Evolutionary conservation across 2,329 filamentous ascomycete species (phyloP).

Genomic region (Myrmaecium sp.): DNA sequence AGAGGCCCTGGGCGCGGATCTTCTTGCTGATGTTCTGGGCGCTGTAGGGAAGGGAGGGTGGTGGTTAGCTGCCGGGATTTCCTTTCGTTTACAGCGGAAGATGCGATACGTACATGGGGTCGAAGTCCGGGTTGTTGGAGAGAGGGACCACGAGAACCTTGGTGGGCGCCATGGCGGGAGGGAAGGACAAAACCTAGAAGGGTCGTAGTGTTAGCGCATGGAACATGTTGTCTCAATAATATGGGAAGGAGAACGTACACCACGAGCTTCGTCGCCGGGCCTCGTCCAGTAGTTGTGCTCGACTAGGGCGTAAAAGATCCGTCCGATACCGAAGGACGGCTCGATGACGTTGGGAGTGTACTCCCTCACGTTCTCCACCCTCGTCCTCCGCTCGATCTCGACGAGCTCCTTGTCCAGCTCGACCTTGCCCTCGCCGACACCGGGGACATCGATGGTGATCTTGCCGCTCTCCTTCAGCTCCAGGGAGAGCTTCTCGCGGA

Average conservation of each 20-base stretch:
- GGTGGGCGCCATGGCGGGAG: conserved; percentile 68
- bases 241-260: conserved; percentile 41
- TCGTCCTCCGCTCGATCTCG: conserved; percentile 66
- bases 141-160: conserved; percentile 89
- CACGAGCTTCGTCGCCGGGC: conserved; percentile 65
- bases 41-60: no score
- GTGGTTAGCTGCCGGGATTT: no score
- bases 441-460: conserved; percentile 58
- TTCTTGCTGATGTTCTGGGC: conserved; percentile 55
- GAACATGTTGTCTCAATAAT: conserved; percentile 1
- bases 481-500: conserved; percentile 64
- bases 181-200: conserved; percentile 55
- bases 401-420: conserved; percentile 67
- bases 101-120: no score
- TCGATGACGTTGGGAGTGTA: conserved; percentile 95
- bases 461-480: conserved; percentile 58
- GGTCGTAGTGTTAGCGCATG: background rate
- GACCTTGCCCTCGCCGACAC: conserved; percentile 52
- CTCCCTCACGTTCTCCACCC: conserved; percentile 69
- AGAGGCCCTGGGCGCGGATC: conserved; percentile 60
- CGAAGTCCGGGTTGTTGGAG: conserved; percentile 65
- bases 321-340: conserved; percentile 91
- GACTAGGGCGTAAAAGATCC: conserved; percentile 81
- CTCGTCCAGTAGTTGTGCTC: conserved; percentile 95
- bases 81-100: no score